Evolutionary conservation across 2,329 filamentous ascomycete species (phyloP).

Genomic region (Trichoderma gracile): DNA sequence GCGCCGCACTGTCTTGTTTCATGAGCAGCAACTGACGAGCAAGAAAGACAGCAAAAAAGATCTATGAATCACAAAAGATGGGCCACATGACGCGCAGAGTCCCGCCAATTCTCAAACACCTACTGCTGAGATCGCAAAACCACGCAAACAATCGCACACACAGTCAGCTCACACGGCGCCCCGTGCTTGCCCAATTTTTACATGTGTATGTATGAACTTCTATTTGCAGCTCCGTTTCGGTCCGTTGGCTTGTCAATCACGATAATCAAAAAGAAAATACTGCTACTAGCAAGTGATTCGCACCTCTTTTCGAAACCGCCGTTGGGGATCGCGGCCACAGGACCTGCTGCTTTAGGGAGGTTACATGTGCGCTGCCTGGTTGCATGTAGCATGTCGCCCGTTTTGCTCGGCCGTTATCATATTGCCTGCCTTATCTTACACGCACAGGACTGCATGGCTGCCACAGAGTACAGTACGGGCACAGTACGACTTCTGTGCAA

Average conservation of each 20-base stretch:
- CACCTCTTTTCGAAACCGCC: slow-evolving; percentile 14
- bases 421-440: too few relatives aligned
- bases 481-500: too few relatives aligned
- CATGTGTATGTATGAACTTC: too few relatives aligned
- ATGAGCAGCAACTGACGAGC: too few relatives aligned
- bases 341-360: slow-evolving; percentile 25
- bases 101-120: too few relatives aligned
- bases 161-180: not conserved
- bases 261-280: not conserved
- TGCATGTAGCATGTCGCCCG: not conserved
- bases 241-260: slow-evolving; percentile 19
- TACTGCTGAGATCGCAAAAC: not conserved
- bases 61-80: not conserved
- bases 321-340: slow-evolving; percentile 2
- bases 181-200: not conserved
- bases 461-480: too few relatives aligned
- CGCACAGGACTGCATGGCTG: too few relatives aligned
- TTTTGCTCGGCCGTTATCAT: not conserved
- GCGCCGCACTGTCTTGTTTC: too few relatives aligned
- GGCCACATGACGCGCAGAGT: too few relatives aligned
- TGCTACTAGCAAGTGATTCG: not conserved
- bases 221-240: not conserved
- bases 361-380: slow-evolving; percentile 16
- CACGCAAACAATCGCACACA: not conserved
- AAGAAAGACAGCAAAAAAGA: not conserved